These are phyloP conservation scores for Mycena sp. DNA, from an alignment of 1,284 basidiomycete species.

Conservation along the genomic window DNA sequence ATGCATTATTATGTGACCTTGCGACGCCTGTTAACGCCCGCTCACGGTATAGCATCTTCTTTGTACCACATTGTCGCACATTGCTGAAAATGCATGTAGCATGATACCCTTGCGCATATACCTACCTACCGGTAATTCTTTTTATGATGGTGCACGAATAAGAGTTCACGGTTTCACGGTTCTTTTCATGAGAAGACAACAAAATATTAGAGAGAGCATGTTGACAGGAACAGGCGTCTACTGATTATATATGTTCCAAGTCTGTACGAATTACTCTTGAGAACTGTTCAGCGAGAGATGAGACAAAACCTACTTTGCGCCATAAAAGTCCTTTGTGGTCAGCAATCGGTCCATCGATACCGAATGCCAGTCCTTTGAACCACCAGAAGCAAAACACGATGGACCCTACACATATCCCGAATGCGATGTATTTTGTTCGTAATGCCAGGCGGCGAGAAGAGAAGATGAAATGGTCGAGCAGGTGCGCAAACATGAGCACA, in stretches of 20 bases:
- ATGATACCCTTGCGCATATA: slow-evolving; percentile 29
- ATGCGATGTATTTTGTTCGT: slow-evolving; percentile 77
- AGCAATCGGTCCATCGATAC: slow-evolving; percentile 86
- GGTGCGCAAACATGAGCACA: slow-evolving; percentile 89
- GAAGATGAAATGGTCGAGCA: slow-evolving; percentile 94
- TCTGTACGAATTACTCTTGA: slow-evolving; percentile 14
- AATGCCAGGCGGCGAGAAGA: slow-evolving; percentile 70
- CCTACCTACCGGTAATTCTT: slow-evolving; percentile 18
- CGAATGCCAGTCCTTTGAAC: slow-evolving; percentile 91
- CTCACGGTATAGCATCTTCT: slow-evolving; percentile 7
- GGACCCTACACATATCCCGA: slow-evolving; percentile 66
- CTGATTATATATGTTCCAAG: slow-evolving; percentile 32
- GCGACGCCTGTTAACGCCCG: slow-evolving; percentile 16
- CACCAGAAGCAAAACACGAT: slow-evolving; percentile 91
- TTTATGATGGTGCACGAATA: slow-evolving; percentile 22
- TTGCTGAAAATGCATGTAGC: slow-evolving; percentile 4
- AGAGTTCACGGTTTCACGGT: slow-evolving; percentile 17
- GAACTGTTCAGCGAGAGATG: background rate
- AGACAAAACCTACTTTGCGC: slow-evolving; percentile 71
- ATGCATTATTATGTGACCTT: slow-evolving; percentile 69
- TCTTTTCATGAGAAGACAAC: slow-evolving; percentile 16
- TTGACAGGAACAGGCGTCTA: slow-evolving; percentile 17
- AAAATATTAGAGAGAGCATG: slow-evolving; percentile 25
- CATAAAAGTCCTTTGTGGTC: slow-evolving; percentile 84
- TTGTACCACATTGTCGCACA: background rate